A percentile compares a stretch with the other conserved stretches of the same genome.
phyloP scores from a whole-genome alignment of 1,284 basidiomycete species.

The Sporisorium scitamineum region DNA sequence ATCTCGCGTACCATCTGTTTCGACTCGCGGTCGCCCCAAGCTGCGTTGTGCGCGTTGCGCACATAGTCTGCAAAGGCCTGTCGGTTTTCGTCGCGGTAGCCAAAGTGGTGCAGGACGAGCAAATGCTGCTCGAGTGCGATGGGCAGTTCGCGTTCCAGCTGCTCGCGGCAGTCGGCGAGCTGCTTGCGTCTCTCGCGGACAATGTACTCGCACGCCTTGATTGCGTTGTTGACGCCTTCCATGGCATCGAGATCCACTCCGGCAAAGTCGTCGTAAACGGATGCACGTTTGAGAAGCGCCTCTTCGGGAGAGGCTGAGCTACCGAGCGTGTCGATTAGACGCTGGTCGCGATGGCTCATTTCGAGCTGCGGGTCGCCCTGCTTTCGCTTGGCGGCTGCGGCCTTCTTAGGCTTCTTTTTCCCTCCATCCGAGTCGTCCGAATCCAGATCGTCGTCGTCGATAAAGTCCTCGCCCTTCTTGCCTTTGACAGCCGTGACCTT shows the following conservation, averaged over 20 bases:
- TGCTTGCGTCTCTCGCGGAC: conserved; percentile 83
- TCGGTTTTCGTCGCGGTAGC: conserved; percentile 77
- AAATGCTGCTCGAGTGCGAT: conserved; percentile 73
- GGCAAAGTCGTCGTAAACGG: conserved; percentile 53
- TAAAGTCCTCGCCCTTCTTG: conserved; percentile 10
- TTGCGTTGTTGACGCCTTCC: conserved; percentile 71
- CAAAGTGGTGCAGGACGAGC: conserved; percentile 76
- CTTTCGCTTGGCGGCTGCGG: conserved; percentile 37
- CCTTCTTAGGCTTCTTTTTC: conserved; percentile 38
- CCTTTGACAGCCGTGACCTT: conserved; percentile 16
- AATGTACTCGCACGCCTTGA: conserved; percentile 92
- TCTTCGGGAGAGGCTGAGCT: conserved; percentile 77
- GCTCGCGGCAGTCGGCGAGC: conserved; percentile 80
- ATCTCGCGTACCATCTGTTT: conserved; percentile 75
- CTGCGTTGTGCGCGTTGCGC: conserved; percentile 75
- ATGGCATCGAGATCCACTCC: conserved; percentile 45
- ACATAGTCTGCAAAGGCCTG: conserved; percentile 80
- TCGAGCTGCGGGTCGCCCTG: conserved; percentile 43
- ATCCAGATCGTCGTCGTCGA: conserved; percentile 22
- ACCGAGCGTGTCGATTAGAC: conserved; percentile 85
- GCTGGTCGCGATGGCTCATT: conserved; percentile 81
- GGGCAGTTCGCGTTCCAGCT: conserved; percentile 77
- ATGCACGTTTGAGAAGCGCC: conserved; percentile 69
- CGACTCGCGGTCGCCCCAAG: conserved; percentile 78
- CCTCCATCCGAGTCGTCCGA: conserved; percentile 28